phyloP scores from a whole-genome alignment of 768 basidiomycete species.

The Auriscalpium microsporum region DNA sequence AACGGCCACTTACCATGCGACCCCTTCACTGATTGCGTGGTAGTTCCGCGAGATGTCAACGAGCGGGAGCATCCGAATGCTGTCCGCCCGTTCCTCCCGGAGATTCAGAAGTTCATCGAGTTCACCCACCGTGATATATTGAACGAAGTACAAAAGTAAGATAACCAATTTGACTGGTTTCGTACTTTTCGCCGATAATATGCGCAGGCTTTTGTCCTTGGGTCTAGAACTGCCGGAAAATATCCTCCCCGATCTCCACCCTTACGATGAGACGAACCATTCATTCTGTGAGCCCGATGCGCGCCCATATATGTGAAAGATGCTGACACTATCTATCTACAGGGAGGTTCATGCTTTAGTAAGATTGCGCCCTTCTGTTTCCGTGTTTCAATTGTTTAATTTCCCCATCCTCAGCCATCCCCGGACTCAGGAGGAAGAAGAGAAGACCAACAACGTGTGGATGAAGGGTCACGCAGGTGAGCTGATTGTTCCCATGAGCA shows the following conservation, averaged over 20 bases:
- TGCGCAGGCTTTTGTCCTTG: constrained; percentile 36
- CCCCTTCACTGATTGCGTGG: background rate
- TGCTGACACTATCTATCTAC: background rate
- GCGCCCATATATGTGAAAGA: too few relatives aligned
- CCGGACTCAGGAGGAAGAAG: constrained; percentile 25
- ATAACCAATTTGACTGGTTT: constrained; percentile 25
- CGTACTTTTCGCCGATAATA: background rate
- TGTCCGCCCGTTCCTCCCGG: constrained; percentile 42
- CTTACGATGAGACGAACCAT: constrained; percentile 25
- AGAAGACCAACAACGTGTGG: constrained; percentile 25
- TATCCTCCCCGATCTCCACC: constrained; percentile 39
- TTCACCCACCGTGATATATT: constrained; percentile 47
- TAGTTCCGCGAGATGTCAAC: constrained; percentile 44
- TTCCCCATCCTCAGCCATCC: constrained; percentile 20
- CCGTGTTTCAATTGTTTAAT: too few relatives aligned
- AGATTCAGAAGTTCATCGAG: constrained; percentile 40
- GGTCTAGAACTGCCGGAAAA: constrained; percentile 51
- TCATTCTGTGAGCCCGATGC: constrained; percentile 10
- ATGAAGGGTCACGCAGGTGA: constrained; percentile 31
- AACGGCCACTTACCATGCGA: background rate
- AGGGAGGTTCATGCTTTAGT: constrained; percentile 46
- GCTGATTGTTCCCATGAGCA: background rate
- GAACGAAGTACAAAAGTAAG: constrained; percentile 21
- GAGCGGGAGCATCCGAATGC: constrained; percentile 41
- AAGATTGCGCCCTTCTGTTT: too few relatives aligned